Percentiles rank a stretch among this genome's conserved stretches.
Evolutionary conservation across 2,329 filamentous ascomycete genomes (phyloP).

Genomic region (Cladosporium velox): DNA sequence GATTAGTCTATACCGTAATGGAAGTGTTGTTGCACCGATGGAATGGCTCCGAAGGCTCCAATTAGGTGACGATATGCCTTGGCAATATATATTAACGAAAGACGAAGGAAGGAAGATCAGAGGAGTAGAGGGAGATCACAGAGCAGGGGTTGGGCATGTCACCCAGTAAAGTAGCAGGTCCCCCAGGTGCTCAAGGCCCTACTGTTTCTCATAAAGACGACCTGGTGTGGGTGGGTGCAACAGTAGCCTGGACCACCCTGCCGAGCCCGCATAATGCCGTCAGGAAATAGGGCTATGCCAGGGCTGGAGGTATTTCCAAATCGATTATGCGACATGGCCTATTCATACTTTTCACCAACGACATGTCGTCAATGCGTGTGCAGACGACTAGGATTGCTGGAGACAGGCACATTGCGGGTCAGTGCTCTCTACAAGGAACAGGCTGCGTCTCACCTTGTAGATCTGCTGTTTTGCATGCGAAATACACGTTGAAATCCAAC

Average conservation of each 20-base stretch:
- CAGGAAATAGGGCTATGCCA: neutral
- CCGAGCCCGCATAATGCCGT: neutral
- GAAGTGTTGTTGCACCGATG: neutral
- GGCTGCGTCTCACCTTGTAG: neutral
- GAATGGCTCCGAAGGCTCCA: no score
- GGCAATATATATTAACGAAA: constrained; percentile 1
- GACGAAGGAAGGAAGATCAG: neutral
- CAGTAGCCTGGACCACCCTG: neutral
- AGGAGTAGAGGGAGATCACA: neutral
- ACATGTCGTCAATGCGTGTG: neutral
- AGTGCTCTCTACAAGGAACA: neutral
- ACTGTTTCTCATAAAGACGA: neutral
- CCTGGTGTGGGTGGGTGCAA: neutral
- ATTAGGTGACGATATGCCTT: neutral
- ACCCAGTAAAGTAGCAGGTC: neutral
- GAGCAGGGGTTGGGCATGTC: constrained; percentile 1
- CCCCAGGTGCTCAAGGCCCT: neutral
- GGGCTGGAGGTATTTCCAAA: neutral
- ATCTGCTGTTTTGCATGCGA: neutral
- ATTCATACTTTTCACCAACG: neutral
- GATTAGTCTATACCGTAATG: neutral
- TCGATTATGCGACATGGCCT: neutral
- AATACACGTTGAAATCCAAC: neutral
- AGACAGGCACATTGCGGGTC: neutral
- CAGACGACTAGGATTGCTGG: neutral